A percentile compares a stretch with the other conserved stretches of the same genome.
These are phyloP conservation scores for Macrocybe sp. DNA, from an alignment of 1,284 basidiomycete genomes.

Conservation along the genomic window DNA sequence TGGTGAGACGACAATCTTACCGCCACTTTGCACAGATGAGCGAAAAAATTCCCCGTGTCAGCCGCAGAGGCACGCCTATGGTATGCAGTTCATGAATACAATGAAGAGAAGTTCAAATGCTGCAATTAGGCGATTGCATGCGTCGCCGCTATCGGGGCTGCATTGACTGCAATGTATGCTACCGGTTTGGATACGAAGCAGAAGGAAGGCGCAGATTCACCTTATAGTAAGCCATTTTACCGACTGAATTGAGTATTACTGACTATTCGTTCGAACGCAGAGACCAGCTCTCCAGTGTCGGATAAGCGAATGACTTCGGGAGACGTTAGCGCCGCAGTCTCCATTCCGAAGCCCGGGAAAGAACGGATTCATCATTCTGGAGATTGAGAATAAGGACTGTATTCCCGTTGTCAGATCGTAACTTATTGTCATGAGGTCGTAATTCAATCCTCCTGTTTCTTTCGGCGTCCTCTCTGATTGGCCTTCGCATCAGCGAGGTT, in stretches of 20 bases:
- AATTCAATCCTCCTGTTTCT: too few species aligned
- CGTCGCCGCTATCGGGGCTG: constrained; percentile 18
- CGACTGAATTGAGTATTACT: neutral
- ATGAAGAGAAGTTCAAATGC: neutral
- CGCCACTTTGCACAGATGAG: neutral
- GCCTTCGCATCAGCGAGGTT: too few species aligned
- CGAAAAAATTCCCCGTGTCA: constrained; percentile 1
- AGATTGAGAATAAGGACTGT: too few species aligned
- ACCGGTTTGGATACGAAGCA: constrained; percentile 23
- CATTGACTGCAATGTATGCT: constrained; percentile 26
- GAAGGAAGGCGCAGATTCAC: constrained; percentile 23
- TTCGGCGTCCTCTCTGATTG: too few species aligned
- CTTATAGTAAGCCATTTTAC: constrained; percentile 20
- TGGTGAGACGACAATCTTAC: neutral
- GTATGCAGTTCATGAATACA: constrained; percentile 7
- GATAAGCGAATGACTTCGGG: constrained; percentile 27
- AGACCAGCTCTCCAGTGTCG: constrained; percentile 9
- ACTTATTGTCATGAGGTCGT: too few species aligned
- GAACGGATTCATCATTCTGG: constrained; percentile 13
- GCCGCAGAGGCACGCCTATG: constrained; percentile 22
- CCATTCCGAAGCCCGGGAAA: constrained; percentile 25
- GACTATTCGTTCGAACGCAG: neutral
- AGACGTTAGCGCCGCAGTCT: constrained; percentile 28
- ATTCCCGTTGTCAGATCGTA: too few species aligned
- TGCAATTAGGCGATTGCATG: constrained; percentile 24